Evolutionary conservation across 768 basidiomycete genomes (phyloP), one percentile per base, ranked within the genome.

Genomic region (Termitomyces sp.): DNA sequence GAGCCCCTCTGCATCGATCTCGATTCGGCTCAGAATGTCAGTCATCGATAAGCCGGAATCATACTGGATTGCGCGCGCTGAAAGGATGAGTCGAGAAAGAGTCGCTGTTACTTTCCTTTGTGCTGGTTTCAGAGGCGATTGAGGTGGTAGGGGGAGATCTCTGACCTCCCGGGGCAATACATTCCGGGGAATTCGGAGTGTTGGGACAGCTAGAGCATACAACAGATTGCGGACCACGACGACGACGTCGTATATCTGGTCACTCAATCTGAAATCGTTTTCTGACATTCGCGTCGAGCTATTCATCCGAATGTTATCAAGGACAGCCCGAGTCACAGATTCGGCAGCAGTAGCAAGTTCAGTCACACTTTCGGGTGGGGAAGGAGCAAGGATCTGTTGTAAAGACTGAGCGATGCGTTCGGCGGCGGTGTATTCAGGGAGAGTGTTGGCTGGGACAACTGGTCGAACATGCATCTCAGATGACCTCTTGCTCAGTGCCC

Each of bases 71-170:
- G 95, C 94, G 52, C 96, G 89, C n/a, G 93, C 87, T 7, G 91
- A 92, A 4, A 97, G 83, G 31, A 96, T 90, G 32, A 98, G 80
- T 70, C 94, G 89, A 20, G 92, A 95, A 12, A 96, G 78, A 0
- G 93, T 94, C 9, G 93, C 91, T 3, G 92, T 92, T 36, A 96
- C 88, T 67, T 92, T 92, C 56, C 92, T 81, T 61, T 93, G 92
- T 0, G 86, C 86, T 9, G 89, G 87, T 72, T 92, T 93, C 50
- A 94, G 77, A 6, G 87, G 77, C 2, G 86, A 78, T 65, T 83
- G 81, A 1, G 83, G 75, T 14, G 81, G 73, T 14, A 79, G 68
- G 59, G 76, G 76, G 31, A 70, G 67, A 64, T 85, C 81, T 53
- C 81, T 81, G n/a, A 75, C 73, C 60, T 79, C 81, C 11, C 76